Evolutionary conservation across 202 grass and related monocot genomes (phyloP), one percentile per base, ranked within the genome.

Genomic region (Dendrocalamus latiflorus): DNA sequence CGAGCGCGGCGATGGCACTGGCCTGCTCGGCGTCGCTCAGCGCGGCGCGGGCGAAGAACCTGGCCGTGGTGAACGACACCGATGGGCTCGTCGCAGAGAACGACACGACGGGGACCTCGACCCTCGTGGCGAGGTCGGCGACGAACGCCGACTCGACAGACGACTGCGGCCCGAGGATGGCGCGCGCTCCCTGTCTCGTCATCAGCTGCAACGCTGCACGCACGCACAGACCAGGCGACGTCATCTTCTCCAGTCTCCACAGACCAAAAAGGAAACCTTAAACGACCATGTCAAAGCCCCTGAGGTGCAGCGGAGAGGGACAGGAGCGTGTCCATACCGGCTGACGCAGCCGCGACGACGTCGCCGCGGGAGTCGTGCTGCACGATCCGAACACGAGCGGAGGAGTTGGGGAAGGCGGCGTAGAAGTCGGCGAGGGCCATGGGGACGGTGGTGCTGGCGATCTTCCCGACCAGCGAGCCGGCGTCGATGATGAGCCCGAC

Each of bases 11-110:
- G 15, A 97, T 59, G 65, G 90, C 90, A 1, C 10, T 6, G 3
- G 74, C 86, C 79, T 97, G 94, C 18, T 10, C n/a, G 18, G 77
- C 84, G 75, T 97, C 94, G 73, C 81, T 88, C 24, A 68, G 43
- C 24, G 83, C 81, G 20, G 90, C 92, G 73, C 92, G 94, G 18
- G 56, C 43, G 88, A 97, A 97, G 85, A 81, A 97, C 17, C 54
- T 39, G 11, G 79, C 53, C 5, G 1, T 37, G 24, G 83, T 20
- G 22, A 76, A 71, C 2, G 88, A 90, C 33, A 97, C 81, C 9
- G 88, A 92, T 5, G 95, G 90, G 88, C 95, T 94, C 4, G 90
- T 97, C 30, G 95, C 83, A 8, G 95, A 93, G 86, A 91, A 89
- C 55, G 90, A 89, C 18, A 97, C 55, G 16, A 93, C 60, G 20